Evolutionary conservation across 2,329 filamentous ascomycete genomes (phyloP).

Genomic region (Ophiosphaerella herpotricha): DNA sequence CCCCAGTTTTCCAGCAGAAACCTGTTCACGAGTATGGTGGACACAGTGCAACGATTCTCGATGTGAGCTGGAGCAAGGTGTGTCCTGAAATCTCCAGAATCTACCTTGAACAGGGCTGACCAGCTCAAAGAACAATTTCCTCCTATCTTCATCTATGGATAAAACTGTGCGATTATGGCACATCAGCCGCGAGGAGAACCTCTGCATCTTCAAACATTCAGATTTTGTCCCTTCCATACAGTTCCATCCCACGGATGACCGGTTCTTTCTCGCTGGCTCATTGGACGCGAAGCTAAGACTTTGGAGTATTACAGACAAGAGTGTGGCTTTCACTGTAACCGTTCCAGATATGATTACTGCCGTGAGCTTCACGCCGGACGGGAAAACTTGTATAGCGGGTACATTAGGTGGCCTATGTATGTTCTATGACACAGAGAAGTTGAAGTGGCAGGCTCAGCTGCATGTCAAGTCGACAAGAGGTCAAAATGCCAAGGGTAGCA

Average conservation of each 20-base stretch:
- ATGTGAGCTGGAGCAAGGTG: constrained; percentile 93
- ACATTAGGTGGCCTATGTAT: constrained; percentile 82
- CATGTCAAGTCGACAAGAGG: constrained; percentile 92
- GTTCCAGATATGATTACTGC: constrained; percentile 89
- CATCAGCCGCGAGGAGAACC: constrained; percentile 78
- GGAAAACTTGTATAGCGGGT: constrained; percentile 85
- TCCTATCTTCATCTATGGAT: constrained; percentile 96
- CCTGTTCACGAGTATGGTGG: constrained; percentile 80
- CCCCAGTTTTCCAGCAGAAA: constrained; percentile 84
- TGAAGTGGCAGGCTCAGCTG: constrained; percentile 82
- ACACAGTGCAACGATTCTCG: constrained; percentile 83
- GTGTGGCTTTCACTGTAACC: constrained; percentile 79
- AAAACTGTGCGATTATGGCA: constrained; percentile 97
- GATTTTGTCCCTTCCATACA: constrained; percentile 94
- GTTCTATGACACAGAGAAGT: constrained; percentile 89
- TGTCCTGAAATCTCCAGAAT: neutral
- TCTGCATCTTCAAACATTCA: constrained; percentile 92
- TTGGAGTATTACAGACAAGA: constrained; percentile 97
- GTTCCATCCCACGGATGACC: constrained; percentile 92
- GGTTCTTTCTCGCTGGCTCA: constrained; percentile 94
- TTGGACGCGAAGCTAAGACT: constrained; percentile 85
- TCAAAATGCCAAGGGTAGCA: constrained; percentile 93
- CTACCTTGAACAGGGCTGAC: neutral
- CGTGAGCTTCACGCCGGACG: constrained; percentile 91
- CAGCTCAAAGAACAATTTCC: constrained; percentile 75